Evolutionary conservation across 148 eudicot species (phyloP).

Genomic region (Dysphania ambrosioides): DNA sequence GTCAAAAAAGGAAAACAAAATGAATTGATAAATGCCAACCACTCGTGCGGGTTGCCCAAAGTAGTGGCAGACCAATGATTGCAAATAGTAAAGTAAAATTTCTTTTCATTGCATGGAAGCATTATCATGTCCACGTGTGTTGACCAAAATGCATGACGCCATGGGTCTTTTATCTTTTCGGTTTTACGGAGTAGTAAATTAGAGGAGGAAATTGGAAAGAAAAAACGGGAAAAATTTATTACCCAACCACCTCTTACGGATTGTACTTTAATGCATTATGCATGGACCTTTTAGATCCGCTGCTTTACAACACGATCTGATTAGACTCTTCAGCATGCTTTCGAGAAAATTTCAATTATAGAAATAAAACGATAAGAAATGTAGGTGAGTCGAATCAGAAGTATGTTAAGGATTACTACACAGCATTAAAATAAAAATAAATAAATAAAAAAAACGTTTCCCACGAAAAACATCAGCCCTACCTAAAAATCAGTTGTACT

Average conservation of each 20-base stretch:
- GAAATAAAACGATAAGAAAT: too few relatives aligned
- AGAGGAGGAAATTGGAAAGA: background rate
- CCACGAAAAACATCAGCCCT: too few relatives aligned
- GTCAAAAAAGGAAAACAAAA: too few relatives aligned
- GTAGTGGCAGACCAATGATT: constrained; percentile 38
- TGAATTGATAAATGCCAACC: too few relatives aligned
- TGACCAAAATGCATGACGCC: constrained; percentile 30
- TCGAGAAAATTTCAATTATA: background rate
- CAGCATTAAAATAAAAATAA: too few relatives aligned
- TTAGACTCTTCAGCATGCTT: constrained; percentile 12
- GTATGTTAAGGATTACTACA: too few relatives aligned
- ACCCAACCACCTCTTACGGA: constrained; percentile 19
- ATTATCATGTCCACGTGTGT: constrained; percentile 30
- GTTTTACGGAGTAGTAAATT: background rate
- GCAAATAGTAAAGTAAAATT: constrained; percentile 7
- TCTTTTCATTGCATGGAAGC: constrained; percentile 25
- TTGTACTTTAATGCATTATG: constrained; percentile 18
- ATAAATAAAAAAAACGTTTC: too few relatives aligned
- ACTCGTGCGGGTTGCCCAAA: constrained; percentile 44
- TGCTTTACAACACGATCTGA: constrained; percentile 33
- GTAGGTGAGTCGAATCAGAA: too few relatives aligned
- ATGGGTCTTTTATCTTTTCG: background rate
- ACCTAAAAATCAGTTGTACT: too few relatives aligned
- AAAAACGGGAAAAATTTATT: background rate
- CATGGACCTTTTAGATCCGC: constrained; percentile 22